Evolutionary conservation across 345 rosid genomes (phyloP).

Genomic region (Toxicodendron radicans): DNA sequence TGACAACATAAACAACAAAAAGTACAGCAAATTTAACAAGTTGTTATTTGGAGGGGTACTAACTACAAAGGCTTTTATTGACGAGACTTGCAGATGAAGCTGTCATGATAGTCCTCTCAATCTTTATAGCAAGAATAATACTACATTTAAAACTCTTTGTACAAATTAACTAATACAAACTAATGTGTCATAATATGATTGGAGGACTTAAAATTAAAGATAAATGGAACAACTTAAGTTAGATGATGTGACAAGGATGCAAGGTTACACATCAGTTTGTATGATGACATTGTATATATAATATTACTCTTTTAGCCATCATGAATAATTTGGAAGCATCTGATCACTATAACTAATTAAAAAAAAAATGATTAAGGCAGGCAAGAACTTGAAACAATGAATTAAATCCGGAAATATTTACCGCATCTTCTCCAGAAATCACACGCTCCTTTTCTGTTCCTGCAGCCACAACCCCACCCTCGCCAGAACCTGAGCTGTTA

Average conservation of each 20-base stretch:
- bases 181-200: too few relatives aligned
- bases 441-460: constrained; percentile 83
- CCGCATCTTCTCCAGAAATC: constrained; percentile 95
- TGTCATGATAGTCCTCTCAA: neutral
- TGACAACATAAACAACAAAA: neutral
- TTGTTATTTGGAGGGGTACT: neutral
- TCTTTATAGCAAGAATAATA: neutral
- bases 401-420: constrained; percentile 34
- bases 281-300: too few relatives aligned
- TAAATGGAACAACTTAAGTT: too few relatives aligned
- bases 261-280: too few relatives aligned
- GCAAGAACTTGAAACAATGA: neutral
- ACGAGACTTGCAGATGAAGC: neutral
- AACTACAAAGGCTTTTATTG: neutral
- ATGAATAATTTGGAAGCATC: too few relatives aligned
- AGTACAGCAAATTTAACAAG: neutral
- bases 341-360: too few relatives aligned
- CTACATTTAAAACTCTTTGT: neutral
- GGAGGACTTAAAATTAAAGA: too few relatives aligned
- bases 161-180: too few relatives aligned
- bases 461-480: constrained; percentile 87
- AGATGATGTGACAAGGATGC: too few relatives aligned
- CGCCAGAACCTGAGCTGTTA: constrained; percentile 42
- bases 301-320: too few relatives aligned
- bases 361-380: neutral